Percentiles rank a stretch among this genome's conserved stretches.
These are phyloP conservation scores for Neonectria neomacrospora DNA, from an alignment of 2,329 filamentous ascomycete genomes.

Conservation along the genomic window DNA sequence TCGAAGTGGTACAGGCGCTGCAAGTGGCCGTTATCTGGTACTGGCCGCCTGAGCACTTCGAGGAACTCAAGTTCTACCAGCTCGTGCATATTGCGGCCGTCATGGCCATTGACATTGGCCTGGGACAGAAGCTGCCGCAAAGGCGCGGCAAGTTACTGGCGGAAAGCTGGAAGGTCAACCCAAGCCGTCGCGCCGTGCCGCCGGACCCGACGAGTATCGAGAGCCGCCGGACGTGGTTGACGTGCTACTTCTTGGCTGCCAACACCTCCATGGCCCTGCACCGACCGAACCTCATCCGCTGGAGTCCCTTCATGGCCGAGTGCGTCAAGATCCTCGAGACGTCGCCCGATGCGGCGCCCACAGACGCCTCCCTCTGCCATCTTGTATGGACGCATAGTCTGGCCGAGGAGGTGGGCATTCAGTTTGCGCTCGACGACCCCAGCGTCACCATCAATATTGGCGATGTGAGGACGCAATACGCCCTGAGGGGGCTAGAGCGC, in stretches of 20 bases:
- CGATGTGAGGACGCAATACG: slow-evolving; percentile 72
- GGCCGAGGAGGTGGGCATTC: slow-evolving; percentile 74
- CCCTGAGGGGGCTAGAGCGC: slow-evolving; percentile 72
- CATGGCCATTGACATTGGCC: slow-evolving; percentile 85
- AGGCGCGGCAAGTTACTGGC: slow-evolving; percentile 37
- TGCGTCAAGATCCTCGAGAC: slow-evolving; percentile 66
- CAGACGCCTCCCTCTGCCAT: slow-evolving; percentile 68
- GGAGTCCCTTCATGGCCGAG: slow-evolving; percentile 70
- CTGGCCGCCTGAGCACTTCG: slow-evolving; percentile 82
- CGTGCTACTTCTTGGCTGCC: slow-evolving; percentile 67
- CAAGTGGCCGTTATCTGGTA: slow-evolving; percentile 86
- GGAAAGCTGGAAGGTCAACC: slow-evolving; percentile 54
- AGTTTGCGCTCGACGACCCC: slow-evolving; percentile 75
- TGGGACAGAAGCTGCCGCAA: slow-evolving; percentile 61
- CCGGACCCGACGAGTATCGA: slow-evolving; percentile 66
- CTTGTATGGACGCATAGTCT: slow-evolving; percentile 70
- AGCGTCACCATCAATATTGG: slow-evolving; percentile 63
- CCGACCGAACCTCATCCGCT: slow-evolving; percentile 68
- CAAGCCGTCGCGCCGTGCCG: slow-evolving; percentile 53
- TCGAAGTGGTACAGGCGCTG: slow-evolving; percentile 85
- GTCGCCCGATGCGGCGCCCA: slow-evolving; percentile 64
- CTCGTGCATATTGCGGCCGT: slow-evolving; percentile 82
- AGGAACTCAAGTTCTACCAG: slow-evolving; percentile 91
- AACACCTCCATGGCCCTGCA: slow-evolving; percentile 72
- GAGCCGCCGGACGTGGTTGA: slow-evolving; percentile 67